Base-by-base conservation (phyloP, 345 rosid genomes). In the Hirschfeldia incana region DNA sequence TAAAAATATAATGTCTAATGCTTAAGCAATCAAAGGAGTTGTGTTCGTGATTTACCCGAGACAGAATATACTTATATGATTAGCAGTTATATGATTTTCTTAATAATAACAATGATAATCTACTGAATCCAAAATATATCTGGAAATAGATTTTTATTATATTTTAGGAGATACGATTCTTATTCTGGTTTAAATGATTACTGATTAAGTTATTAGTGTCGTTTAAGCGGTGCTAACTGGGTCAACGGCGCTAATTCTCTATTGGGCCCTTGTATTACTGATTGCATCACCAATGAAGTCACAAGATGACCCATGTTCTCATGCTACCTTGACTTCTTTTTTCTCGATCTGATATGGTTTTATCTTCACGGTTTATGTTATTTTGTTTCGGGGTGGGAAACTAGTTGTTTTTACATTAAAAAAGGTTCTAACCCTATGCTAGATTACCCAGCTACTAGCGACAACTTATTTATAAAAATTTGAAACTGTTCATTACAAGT, bases 131-230 rank as follows among this genome's bases (percentile, higher is more conserved):
- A 0, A 21, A 21, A 21, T n/a, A 32, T 46, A 59, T 67, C 67
- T 76, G 61, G 46, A 39, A 21, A 30, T 5, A 5, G 17, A 15
- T 21, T 16, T 65, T 67, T 67, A 26, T 39, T 67, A 16, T 42
- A 58, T 67, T 76, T 59, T 60, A 77, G 42, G 51, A 26, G 75
- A 62, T 70, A 77, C 15, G 58, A 53, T 53, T 71, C 46, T 65
- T 53, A 13, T 10, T 77, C 37, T 26, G 6, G 27, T 49, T 34
- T 13, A 8, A 0, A n/a, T n/a, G 10, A n/a, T 21, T 21, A 8
- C 15, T 0, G 21, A 21, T 21, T 21, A 21, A 21, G 21, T 32
- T 8, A 44, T 44, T 74, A 34, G 42, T 78, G 21, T 37, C 2
- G 27, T 29, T 12, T 39, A 39, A 17, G 44, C 51, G 76, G 72